Evolutionary conservation across 2,329 filamentous ascomycete genomes (phyloP), one percentile per base, ranked within the genome.

Genomic region (Myriosclerotinia curreyana): DNA sequence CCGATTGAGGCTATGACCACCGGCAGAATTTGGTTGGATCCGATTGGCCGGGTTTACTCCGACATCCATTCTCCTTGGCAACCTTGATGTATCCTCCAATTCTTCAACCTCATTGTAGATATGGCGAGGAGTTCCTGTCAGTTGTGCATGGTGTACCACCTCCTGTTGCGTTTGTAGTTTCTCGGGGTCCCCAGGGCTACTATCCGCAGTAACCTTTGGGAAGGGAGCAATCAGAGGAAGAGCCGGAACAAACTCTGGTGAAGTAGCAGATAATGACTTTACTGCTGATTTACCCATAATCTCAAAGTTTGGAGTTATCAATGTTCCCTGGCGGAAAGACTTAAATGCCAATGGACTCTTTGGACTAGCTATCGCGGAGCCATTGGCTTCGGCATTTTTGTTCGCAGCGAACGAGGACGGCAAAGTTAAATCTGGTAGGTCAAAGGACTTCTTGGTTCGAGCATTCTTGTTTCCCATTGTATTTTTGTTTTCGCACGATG

Each of bases 391-490:
- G 36, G 28, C 15, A 2, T 9, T 34, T 17, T 31, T 44, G n/a
- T 20, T 42, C 42, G 14, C n/a, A 14, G 42, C 8, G 28, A 46
- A 22, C 7, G n/a, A 46, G n/a, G 31, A 36, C 11, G 28, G 54
- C n/a, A 58, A 58, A 14, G 14, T 36, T 46, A 58, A 48, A 25
- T 59, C 36, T 48, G 55, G 42, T 12, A 59, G 8, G 42, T 48
- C 36, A 17, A 59, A 31, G 15, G 54, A 51, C n/a, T 28, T 64
- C 5, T 44, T 64, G 31, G n/a, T 22, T 36, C 53, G 61, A n/a
- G 53, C 36, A n/a, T 59, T 59, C 36, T 64, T 64, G n/a, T 64
- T 64, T 51, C 53, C 61, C 61, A 64, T 64, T 7, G 20, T 51
- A 25, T 20, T 34, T n/a, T 25, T 34, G 46, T 14, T 55, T 22